Evolutionary conservation across 2,329 filamentous ascomycete species (phyloP).

Genomic region (Xylaria polymorpha): DNA sequence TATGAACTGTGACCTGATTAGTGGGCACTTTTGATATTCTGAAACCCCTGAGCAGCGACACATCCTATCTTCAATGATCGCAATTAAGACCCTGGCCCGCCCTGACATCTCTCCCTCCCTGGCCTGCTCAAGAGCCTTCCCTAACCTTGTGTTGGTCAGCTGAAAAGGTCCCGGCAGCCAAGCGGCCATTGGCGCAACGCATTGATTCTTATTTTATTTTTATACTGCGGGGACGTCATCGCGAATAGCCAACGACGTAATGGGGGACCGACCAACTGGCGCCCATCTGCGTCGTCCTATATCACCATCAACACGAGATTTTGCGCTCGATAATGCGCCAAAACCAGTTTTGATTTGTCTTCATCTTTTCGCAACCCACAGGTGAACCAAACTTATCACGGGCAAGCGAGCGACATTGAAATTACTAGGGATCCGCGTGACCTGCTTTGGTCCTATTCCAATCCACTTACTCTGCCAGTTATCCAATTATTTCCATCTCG

Average conservation of each 20-base stretch:
- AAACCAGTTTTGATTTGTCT: constrained; percentile 5
- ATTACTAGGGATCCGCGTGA: constrained; percentile 6
- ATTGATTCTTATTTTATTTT: constrained; percentile 19
- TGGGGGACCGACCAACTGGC: not conserved
- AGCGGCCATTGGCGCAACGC: constrained; percentile 28
- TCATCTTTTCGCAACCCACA: constrained; percentile 16
- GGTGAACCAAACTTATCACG: constrained; percentile 2
- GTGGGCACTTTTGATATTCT: constrained; percentile 15
- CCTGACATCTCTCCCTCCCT: not conserved
- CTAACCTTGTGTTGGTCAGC: constrained; percentile 2
- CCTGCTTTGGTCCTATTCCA: constrained; percentile 2
- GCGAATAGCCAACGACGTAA: constrained; percentile 25
- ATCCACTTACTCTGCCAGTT: constrained; percentile 1
- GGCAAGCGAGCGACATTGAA: constrained; percentile 7
- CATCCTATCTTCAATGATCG: not conserved
- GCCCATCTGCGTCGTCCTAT: constrained; percentile 3
- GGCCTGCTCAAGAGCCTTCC: not conserved
- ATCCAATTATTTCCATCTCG: constrained; percentile 17
- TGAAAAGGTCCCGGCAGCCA: constrained; percentile 7
- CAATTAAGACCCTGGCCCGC: constrained; percentile 14
- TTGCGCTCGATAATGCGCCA: not conserved
- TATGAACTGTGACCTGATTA: constrained; percentile 4
- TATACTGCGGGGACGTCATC: constrained; percentile 29
- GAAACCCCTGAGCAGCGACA: constrained; percentile 2
- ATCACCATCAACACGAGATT: constrained; percentile 6